Percentiles rank a stretch among this genome's conserved stretches.
Conservation (phyloP, 2,329 filamentous ascomycete genomes). For the Cytospora piceicola region DNA sequence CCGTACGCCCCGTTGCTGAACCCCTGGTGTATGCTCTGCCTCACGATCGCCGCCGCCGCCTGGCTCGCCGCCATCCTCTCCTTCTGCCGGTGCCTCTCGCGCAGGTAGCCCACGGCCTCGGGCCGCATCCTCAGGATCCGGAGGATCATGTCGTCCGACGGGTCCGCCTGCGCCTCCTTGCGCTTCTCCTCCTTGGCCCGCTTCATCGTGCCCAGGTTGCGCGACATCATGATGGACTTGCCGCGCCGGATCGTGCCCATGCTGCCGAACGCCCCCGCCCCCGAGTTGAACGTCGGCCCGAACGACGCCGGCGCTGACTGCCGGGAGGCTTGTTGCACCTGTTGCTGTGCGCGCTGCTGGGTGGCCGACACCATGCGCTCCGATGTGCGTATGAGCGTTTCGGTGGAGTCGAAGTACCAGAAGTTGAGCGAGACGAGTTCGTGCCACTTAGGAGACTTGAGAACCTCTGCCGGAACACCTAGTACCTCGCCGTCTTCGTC, state of each 20-base stretch:
- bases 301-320: conserved; percentile 37
- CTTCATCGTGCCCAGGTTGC: conserved; percentile 94
- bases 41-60: conserved; percentile 91
- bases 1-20: conserved; percentile 52
- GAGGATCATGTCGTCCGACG: conserved; percentile 97
- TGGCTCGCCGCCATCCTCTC: conserved; percentile 88
- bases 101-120: conserved; percentile 84
- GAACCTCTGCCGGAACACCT: conserved; percentile 85
- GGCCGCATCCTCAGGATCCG: conserved; percentile 93
- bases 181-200: conserved; percentile 95
- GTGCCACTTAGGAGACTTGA: conserved; percentile 98
- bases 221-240: conserved; percentile 88
- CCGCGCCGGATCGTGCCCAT: conserved; percentile 69
- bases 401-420: conserved; percentile 95
- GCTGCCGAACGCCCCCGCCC: conserved; percentile 61
- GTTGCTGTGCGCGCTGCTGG: conserved; percentile 72
- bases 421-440: conserved; percentile 96
- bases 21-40: conserved; percentile 75
- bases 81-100: conserved; percentile 89
- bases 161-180: conserved; percentile 93
- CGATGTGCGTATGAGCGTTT: conserved; percentile 90
- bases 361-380: conserved; percentile 93
- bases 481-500: conserved; percentile 83
- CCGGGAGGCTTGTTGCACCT: conserved; percentile 54
- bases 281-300: conserved; percentile 55